Base-by-base conservation (phyloP, 228 moss, liverwort and hornwort genomes). In the Sphagnum fallax region DNA sequence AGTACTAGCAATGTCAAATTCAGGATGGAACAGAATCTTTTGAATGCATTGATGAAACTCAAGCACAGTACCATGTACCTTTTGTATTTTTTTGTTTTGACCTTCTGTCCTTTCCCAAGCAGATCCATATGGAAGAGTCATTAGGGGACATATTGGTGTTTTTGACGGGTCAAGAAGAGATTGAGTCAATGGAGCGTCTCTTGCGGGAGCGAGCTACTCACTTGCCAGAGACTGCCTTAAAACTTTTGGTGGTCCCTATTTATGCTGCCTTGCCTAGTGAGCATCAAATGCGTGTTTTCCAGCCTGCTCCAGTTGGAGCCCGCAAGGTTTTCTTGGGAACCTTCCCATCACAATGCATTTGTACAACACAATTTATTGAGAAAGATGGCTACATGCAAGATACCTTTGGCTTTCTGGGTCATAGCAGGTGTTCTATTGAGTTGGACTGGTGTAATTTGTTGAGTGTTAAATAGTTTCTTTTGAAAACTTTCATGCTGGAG, bases 191-290 rank as follows among this genome's bases (percentile, higher is more conserved):
- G 90, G 94, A 94, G 72, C 92, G 94, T 47, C 90, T 98, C 64
- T 74, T 98, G 81, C 76, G 77, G 62, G 98, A 98, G 87, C 86
- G 92, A 75, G 81, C 87, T 69, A 78, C 84, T 51, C 82, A 90
- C 67, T 73, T 98, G 62, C 81, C 92, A 48, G 70, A 80, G 70
- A 83, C 84, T 70, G 78, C 81, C 10, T 81, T 71, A 14, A 94
- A 94, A 71, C 71, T 94, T 63, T 64, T 90, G 47, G 83, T 98
- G 70, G 84, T 90, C 49, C 87, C 98, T 47, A 98, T 98, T 53
- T 98, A 93, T 77, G 90, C 98, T 70, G 92, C 98, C 53, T 91
- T 98, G 71, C 98, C 98, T 18, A 93, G 90, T 71, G 98, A 98
- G 71, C 94, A 98, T 74, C 98, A 98, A 72, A 93, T 94, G 98